Base-by-base conservation (phyloP, 305 asterid genomes). In the Fraxinus nigra region DNA sequence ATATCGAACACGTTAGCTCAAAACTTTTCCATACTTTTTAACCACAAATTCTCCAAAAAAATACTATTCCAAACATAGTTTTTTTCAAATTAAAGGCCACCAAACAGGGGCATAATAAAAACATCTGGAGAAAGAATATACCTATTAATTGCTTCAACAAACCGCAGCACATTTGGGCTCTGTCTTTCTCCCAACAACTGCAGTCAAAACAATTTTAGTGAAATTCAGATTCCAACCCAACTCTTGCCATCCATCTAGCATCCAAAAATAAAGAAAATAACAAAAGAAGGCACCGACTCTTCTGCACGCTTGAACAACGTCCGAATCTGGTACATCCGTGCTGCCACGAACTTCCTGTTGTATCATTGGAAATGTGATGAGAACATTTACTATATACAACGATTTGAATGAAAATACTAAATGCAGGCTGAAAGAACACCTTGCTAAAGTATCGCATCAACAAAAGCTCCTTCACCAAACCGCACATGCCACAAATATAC, bases 401-500 rank as follows among this genome's bases (percentile, higher is more conserved):
- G 59, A 79, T 30, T 72, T 72, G 48, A 76, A 20, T 67, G 35
- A 34, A 59, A 6, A 34, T 28, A 72, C 3, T n/a, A 82, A 74
- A 73, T 7, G 79, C 65, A 76, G 79, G 75, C 13, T 46, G 35
- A 81, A 67, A 80, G 78, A 22, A 69, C 34, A 93, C 99, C 98
- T 94, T 96, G 93, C 98, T 94, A 89, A 96, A 96, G 90, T 91
- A 96, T 79, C 99, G 97, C 90, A 92, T 88, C 83, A 95, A 94
- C 89, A 95, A 81, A 78, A 95, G 85, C 85, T 95, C 98, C 90
- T 94, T 93, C 69, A 90, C 93, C 84, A 95, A 72, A 56, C 93
- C 86, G 81, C 97, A 93, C 94, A 91, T 93, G 79, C 99, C 99
- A 82, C 98, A 93, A 67, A 91, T 86, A 89, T 93, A 94, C n/a